These are phyloP conservation scores for Boletellus emodensis DNA, from an alignment of 768 basidiomycete species.

Conservation along the genomic window DNA sequence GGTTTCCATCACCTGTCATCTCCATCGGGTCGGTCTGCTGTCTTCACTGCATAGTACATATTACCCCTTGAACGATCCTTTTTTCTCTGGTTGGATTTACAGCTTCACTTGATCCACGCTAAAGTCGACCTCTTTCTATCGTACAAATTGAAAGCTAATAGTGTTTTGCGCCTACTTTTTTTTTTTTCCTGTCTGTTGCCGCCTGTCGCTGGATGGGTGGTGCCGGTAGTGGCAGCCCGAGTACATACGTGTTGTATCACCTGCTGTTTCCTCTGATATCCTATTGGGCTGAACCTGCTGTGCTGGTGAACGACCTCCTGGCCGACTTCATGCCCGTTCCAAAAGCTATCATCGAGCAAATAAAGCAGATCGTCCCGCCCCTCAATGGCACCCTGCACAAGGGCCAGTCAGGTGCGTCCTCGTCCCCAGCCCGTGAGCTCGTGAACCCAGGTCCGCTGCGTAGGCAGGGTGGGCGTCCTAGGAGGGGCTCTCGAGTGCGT, in stretches of 20 bases:
- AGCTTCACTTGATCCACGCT: not conserved
- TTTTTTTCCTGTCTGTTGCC: not conserved
- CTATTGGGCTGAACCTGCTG: conserved; percentile 9
- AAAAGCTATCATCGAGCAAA: conserved; percentile 59
- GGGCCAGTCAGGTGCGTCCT: conserved; percentile 77
- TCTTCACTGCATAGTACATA: conserved; percentile 19
- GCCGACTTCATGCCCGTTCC: conserved; percentile 52
- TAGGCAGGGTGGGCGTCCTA: conserved; percentile 88
- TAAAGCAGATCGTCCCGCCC: conserved; percentile 85
- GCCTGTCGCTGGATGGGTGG: conserved; percentile 5
- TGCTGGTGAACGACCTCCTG: not conserved
- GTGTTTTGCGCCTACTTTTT: conserved; percentile 12
- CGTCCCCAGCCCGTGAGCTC: not conserved
- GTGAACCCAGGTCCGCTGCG: not conserved
- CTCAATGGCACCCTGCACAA: conserved; percentile 87
- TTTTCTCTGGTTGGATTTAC: conserved; percentile 13
- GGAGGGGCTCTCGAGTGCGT: conserved; percentile 91
- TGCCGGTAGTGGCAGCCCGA: too few relatives aligned
- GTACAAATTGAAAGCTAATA: conserved; percentile 27
- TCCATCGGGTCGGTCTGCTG: not conserved
- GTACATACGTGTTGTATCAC: conserved; percentile 29
- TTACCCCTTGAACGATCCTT: conserved; percentile 24
- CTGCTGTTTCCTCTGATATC: conserved; percentile 15
- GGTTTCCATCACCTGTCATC: conserved; percentile 1
- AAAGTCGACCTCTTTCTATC: conserved; percentile 10